Percentiles rank a stretch among this genome's conserved stretches.
Evolutionary conservation across 176 grass and related monocot species (phyloP).

Genomic region (Hordeum vulgare): MorexV3_pseudomolecules_assembly NC_058521.1:17223304-17223803

Average conservation of each 20-base stretch:
- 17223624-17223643: background rate
- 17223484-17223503: conserved; percentile 70
- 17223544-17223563: conserved; percentile 4
- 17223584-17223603: background rate
- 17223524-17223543: conserved; percentile 1
- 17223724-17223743: background rate
- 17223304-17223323: conserved; percentile 55
- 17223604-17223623: background rate
- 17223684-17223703: background rate
- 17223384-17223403: background rate
- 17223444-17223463: conserved; percentile 53
- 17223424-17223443: conserved; percentile 78
- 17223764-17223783: conserved; percentile 8
- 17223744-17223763: background rate
- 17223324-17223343: conserved; percentile 18
- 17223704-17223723: background rate
- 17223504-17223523: conserved; percentile 72
- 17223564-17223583: background rate
- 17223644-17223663: background rate
- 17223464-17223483: conserved; percentile 86
- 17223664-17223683: background rate
- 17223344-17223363: conserved; percentile 7
- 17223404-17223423: conserved; percentile 91
- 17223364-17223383: conserved; percentile 6
- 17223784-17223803: background rate